Percentiles rank a stretch among this genome's conserved stretches.
Conservation (phyloP, 352 stramenopile species). For the Hyaloperonospora arabidopsidis region DNA sequence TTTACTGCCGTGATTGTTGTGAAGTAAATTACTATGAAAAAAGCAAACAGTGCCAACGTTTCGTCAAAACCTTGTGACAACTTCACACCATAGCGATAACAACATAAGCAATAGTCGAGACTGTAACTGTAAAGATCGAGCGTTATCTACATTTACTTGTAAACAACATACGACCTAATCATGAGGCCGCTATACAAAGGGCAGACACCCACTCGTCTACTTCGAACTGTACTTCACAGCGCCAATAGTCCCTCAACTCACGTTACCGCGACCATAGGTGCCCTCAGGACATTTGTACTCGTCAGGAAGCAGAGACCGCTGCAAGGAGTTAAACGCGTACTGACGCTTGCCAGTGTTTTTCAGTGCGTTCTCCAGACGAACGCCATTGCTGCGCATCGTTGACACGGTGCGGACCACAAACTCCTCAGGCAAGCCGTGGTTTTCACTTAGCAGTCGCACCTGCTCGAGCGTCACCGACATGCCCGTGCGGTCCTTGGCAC, state of each 20-base stretch:
- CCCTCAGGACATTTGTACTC: slow-evolving; percentile 76
- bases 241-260: slow-evolving; percentile 32
- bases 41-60: no score
- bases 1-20: neutral
- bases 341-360: slow-evolving; percentile 75
- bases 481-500: slow-evolving; percentile 91
- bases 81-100: no score
- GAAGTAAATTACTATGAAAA: no score
- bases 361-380: slow-evolving; percentile 59
- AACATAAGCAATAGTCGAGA: no score
- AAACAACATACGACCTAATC: no score
- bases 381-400: slow-evolving; percentile 70
- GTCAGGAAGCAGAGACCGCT: slow-evolving; percentile 66
- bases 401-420: slow-evolving; percentile 56
- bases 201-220: no score
- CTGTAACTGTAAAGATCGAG: no score
- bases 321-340: slow-evolving; percentile 69
- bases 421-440: slow-evolving; percentile 52
- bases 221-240: no score
- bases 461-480: slow-evolving; percentile 95
- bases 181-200: no score
- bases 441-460: slow-evolving; percentile 47
- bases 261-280: slow-evolving; percentile 71
- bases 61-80: no score
- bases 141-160: no score